Evolutionary conservation across 176 grass and related monocot genomes (phyloP).

Genomic region (Zoysia japonica): DNA sequence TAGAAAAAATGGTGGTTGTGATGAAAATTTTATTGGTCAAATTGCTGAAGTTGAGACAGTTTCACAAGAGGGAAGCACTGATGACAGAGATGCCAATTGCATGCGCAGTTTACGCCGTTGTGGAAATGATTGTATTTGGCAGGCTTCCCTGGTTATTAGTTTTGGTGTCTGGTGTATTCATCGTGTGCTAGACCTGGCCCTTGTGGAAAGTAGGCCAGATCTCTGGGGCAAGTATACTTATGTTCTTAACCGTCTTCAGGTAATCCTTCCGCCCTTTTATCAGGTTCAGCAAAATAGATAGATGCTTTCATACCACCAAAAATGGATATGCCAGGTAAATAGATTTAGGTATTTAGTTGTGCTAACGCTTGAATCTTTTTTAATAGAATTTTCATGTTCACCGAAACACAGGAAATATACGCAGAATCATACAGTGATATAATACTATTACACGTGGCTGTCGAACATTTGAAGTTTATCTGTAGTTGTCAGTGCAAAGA

Average conservation of each 20-base stretch:
- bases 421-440: background rate
- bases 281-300: background rate
- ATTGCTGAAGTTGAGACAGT: constrained; percentile 50
- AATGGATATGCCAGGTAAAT: background rate
- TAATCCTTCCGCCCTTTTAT: constrained; percentile 7
- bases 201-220: constrained; percentile 78
- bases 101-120: constrained; percentile 32
- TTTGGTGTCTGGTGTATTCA: constrained; percentile 85
- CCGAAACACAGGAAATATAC: background rate
- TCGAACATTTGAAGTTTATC: background rate
- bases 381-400: background rate
- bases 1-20: constrained; percentile 52
- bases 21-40: constrained; percentile 65
- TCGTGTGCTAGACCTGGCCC: constrained; percentile 61
- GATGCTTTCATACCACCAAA: background rate
- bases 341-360: background rate
- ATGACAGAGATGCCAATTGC: constrained; percentile 10
- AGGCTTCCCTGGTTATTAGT: constrained; percentile 53
- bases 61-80: constrained; percentile 23
- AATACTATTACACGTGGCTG: background rate
- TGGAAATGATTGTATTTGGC: constrained; percentile 62
- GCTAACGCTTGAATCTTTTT: background rate
- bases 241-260: constrained; percentile 89
- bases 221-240: constrained; percentile 93
- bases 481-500: constrained; percentile 1